Conservation (phyloP, 257 asterid genomes). For the Solanum paucissectum region DNA sequence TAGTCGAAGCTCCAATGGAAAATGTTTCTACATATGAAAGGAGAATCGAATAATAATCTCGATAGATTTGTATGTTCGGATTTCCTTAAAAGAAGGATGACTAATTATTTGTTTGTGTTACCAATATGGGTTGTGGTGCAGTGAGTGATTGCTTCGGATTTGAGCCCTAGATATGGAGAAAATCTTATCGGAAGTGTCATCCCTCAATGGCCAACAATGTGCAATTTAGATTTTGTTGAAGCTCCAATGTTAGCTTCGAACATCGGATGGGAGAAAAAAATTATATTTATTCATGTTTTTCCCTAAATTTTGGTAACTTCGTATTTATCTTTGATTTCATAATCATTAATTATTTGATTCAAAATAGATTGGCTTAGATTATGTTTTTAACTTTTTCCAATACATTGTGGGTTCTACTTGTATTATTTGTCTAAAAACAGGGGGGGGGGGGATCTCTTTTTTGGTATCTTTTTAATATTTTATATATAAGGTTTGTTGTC, state of each 20-base stretch:
- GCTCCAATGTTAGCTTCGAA: background rate
- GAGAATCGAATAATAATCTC: background rate
- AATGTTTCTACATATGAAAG: background rate
- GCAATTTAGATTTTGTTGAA: too few species aligned
- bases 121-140: too few species aligned
- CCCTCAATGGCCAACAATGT: too few species aligned
- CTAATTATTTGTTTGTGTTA: background rate
- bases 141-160: too few species aligned
- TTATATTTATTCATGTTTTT: background rate
- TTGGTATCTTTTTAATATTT: background rate
- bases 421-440: background rate
- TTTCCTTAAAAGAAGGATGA: background rate
- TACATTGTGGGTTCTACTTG: background rate
- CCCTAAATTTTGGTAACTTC: background rate
- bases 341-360: background rate
- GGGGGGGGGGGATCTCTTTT: background rate
- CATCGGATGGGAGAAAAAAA: accelerated
- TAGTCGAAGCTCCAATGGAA: background rate
- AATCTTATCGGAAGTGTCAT: background rate
- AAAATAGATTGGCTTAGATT: background rate
- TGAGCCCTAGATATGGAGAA: too few species aligned
- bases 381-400: background rate
- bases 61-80: background rate
- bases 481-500: background rate
- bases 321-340: background rate